A percentile compares a stretch with the other conserved stretches of the same genome.
Evolutionary conservation across 2,329 filamentous ascomycete species (phyloP).

Genomic region (Aspergillus ruber): DNA sequence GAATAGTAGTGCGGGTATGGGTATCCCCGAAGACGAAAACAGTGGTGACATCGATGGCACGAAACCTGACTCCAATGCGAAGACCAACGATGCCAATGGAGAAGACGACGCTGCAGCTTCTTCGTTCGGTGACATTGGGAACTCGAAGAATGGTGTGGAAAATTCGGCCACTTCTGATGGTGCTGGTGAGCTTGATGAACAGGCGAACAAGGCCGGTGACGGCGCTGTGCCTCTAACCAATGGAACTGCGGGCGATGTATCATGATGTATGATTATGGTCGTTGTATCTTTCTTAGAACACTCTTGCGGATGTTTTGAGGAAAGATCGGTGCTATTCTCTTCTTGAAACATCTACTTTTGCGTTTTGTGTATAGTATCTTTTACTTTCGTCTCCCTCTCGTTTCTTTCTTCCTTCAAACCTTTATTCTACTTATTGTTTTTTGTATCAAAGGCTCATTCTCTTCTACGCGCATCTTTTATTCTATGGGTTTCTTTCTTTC

Average conservation of each 20-base stretch:
- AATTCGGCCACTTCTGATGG: conserved; percentile 9
- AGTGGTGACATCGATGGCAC: background rate
- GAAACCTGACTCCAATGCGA: conserved; percentile 39
- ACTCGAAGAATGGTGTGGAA: conserved; percentile 9
- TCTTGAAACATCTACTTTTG: conserved; percentile 1
- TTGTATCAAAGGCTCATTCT: background rate
- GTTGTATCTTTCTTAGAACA: background rate
- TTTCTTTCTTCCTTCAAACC: conserved; percentile 10
- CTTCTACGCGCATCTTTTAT: background rate
- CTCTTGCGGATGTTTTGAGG: background rate
- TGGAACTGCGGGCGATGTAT: conserved; percentile 52
- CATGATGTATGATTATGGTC: conserved; percentile 13
- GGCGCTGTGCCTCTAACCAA: conserved; percentile 40
- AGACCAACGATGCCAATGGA: conserved; percentile 24
- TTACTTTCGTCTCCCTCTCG: conserved; percentile 4
- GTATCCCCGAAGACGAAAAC: conserved; percentile 12
- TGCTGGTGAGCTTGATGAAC: conserved; percentile 7
- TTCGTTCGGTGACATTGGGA: conserved; percentile 7
- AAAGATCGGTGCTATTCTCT: background rate
- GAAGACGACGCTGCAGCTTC: conserved; percentile 7
- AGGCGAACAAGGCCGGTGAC: conserved; percentile 28
- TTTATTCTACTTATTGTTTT: background rate
- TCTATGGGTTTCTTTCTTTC: background rate
- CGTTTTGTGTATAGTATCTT: conserved; percentile 1
- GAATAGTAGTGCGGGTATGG: conserved; percentile 28